A percentile compares a stretch with the other conserved stretches of the same genome.
Conservation (phyloP, 1,284 basidiomycete genomes). For the Phylloporus gajari region DNA sequence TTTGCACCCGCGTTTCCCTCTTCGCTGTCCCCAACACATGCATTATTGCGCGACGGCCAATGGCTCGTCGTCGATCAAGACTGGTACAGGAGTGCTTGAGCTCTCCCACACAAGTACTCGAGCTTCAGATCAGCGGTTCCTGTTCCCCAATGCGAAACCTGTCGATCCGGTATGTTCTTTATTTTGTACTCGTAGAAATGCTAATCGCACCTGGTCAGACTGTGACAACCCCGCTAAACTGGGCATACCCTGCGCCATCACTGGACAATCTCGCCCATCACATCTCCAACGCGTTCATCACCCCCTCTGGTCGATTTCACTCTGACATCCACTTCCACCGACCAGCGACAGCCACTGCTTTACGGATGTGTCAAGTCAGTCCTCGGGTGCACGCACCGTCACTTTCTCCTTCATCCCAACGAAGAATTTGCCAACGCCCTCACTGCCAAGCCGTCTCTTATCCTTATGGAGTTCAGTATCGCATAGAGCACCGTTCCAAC, state of each 20-base stretch:
- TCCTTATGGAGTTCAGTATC: slow-evolving; percentile 54
- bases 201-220: slow-evolving; percentile 26
- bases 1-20: slow-evolving; percentile 63
- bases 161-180: slow-evolving; percentile 46
- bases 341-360: slow-evolving; percentile 51
- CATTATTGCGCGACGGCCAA: slow-evolving; percentile 58
- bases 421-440: slow-evolving; percentile 64
- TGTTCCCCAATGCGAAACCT: slow-evolving; percentile 58
- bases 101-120: slow-evolving; percentile 53
- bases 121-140: slow-evolving; percentile 74
- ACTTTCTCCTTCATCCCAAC: slow-evolving; percentile 67
- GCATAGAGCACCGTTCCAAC: slow-evolving; percentile 51
- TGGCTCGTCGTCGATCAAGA: slow-evolving; percentile 67
- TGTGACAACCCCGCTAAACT: slow-evolving; percentile 37
- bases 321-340: slow-evolving; percentile 49
- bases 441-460: slow-evolving; percentile 48
- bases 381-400: slow-evolving; percentile 57
- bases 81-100: slow-evolving; percentile 57
- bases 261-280: slow-evolving; percentile 60
- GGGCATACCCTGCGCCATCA: slow-evolving; percentile 50
- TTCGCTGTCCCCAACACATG: slow-evolving; percentile 63
- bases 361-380: slow-evolving; percentile 45
- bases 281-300: slow-evolving; percentile 55
- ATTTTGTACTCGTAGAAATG: background rate
- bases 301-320: slow-evolving; percentile 54